Evolutionary conservation across 169 alveolate genomes (phyloP).

Genomic region (Plasmodium cynomolgi): DNA sequence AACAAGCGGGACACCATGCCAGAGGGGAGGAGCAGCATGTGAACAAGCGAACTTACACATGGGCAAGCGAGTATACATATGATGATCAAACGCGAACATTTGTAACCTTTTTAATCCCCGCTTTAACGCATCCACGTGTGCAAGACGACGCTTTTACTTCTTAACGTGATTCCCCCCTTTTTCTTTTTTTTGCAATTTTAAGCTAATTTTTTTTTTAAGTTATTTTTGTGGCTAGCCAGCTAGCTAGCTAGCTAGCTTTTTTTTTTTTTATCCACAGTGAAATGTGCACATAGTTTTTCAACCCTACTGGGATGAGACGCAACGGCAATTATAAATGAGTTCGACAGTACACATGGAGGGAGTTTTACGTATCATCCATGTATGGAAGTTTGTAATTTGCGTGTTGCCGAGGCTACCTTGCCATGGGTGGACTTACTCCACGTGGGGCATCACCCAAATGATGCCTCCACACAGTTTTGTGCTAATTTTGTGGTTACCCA

Average conservation of each 20-base stretch:
- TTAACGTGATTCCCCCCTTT: background rate
- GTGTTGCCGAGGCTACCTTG: background rate
- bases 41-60: background rate
- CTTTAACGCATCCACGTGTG: background rate
- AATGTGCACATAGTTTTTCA: background rate
- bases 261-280: background rate
- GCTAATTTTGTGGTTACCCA: background rate
- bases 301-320: background rate
- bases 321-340: background rate
- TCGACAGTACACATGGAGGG: background rate
- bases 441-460: background rate
- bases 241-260: background rate
- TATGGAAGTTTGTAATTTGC: background rate
- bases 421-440: background rate
- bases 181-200: background rate
- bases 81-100: too few relatives aligned
- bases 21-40: background rate
- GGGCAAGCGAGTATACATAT: background rate
- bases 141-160: background rate
- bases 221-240: background rate
- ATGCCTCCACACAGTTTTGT: background rate
- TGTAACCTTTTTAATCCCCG: background rate
- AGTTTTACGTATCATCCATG: background rate
- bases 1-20: background rate
- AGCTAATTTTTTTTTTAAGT: background rate